These are phyloP conservation scores for Persicaria maculosa DNA, from an alignment of 148 eudicot species.

Conservation along the genomic window DNA sequence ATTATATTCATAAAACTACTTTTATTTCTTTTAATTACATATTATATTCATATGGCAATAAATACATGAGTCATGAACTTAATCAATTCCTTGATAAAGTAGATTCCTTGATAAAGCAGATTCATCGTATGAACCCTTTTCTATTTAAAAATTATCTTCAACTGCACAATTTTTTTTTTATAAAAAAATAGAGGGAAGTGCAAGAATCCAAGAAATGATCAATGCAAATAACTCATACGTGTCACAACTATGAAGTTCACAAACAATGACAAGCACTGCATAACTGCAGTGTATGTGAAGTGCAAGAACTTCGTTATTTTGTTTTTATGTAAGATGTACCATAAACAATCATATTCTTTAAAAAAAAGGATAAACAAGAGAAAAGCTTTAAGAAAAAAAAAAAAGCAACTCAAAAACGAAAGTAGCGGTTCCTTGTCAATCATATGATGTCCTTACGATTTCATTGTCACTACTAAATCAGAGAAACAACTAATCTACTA, in stretches of 20 bases:
- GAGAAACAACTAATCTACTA: neutral
- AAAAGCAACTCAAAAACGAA: neutral
- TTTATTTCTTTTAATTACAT: neutral
- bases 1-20: neutral
- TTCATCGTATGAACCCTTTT: neutral
- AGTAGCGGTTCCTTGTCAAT: neutral
- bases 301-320: neutral
- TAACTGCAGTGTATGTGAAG: neutral
- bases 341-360: neutral
- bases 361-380: neutral
- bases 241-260: neutral
- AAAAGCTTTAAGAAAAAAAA: neutral
- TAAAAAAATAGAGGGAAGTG: neutral
- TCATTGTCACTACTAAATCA: neutral
- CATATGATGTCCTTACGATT: neutral
- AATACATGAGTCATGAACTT: neutral
- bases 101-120: neutral
- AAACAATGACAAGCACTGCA: neutral
- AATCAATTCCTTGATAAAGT: neutral
- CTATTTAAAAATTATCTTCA: neutral
- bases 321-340: neutral
- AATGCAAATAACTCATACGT: neutral
- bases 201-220: neutral
- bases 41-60: neutral
- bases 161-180: neutral